These are phyloP conservation scores for Micromonas commoda DNA, from an alignment of 139 green algal species.

Conservation along the genomic window DNA sequence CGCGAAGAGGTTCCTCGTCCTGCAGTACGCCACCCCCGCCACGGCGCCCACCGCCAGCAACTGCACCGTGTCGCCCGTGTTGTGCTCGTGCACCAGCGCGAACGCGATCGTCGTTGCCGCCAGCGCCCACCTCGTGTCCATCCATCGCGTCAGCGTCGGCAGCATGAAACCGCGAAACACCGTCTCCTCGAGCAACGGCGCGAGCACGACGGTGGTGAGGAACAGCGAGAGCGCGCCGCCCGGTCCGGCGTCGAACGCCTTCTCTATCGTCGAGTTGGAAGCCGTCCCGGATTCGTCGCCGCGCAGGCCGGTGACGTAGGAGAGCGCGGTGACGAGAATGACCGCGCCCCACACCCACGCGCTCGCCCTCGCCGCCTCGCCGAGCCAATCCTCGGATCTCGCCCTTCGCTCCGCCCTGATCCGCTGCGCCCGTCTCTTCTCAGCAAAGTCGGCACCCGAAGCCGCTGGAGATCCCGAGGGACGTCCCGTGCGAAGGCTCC, in stretches of 20 bases:
- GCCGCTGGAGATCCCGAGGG: too few relatives aligned
- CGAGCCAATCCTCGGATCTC: not conserved
- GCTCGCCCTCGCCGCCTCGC: not conserved
- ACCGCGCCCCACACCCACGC: not conserved
- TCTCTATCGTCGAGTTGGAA: not conserved
- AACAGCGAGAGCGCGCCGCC: not conserved
- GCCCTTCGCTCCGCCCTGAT: not conserved
- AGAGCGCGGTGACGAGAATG: not conserved
- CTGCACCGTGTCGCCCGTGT: conserved; percentile 43
- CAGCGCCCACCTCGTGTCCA: conserved; percentile 49
- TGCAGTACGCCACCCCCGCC: conserved; percentile 63
- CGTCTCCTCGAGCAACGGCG: conserved; percentile 87
- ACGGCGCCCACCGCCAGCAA: conserved; percentile 77
- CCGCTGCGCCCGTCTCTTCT: not conserved
- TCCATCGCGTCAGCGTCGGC: conserved; percentile 63
- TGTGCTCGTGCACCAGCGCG: conserved; percentile 65
- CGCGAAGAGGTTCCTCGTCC: conserved; percentile 65
- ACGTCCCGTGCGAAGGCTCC: too few relatives aligned
- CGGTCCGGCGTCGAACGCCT: conserved; percentile 2
- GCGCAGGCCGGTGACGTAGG: not conserved
- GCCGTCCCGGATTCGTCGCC: not conserved
- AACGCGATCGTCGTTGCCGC: conserved; percentile 59
- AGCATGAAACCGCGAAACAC: conserved; percentile 94
- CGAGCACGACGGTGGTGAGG: conserved; percentile 48
- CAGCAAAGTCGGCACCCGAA: too few relatives aligned